These are phyloP conservation scores for Encephalitozoon hellem DNA, from an alignment of 371 early-diverging fungal genomes.

Conservation along the genomic window DNA sequence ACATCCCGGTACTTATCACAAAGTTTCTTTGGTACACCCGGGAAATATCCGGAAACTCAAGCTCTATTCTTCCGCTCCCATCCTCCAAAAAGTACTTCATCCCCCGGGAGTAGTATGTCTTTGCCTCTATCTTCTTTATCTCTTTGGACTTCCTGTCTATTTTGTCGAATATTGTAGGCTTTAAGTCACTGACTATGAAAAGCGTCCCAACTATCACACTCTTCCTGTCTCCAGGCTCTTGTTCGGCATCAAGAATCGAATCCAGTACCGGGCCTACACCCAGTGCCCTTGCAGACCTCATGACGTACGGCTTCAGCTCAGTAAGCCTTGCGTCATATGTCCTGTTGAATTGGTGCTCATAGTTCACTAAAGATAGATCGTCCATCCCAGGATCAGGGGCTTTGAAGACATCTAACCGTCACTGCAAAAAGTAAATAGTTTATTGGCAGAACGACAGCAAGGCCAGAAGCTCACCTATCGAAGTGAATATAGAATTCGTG, in stretches of 20 bases:
- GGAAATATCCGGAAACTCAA: background rate
- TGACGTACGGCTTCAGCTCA: constrained; percentile 7
- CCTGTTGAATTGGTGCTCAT: constrained; percentile 30
- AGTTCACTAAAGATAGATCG: background rate
- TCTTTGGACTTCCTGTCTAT: constrained; percentile 4
- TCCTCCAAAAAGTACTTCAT: constrained; percentile 43
- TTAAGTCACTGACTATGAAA: constrained; percentile 26
- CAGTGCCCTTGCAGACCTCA: background rate
- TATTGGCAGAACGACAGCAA: background rate
- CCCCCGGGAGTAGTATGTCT: constrained; percentile 21
- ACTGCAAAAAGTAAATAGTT: background rate
- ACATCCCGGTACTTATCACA: constrained; percentile 43
- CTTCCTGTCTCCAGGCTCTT: background rate
- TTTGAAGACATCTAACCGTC: background rate
- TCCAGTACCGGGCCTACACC: background rate
- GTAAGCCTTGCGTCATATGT: constrained; percentile 34
- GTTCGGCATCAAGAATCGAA: constrained; percentile 4
- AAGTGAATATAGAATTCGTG: constrained; percentile 15
- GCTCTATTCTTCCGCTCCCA: constrained; percentile 30
- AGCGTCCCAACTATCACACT: constrained; percentile 38
- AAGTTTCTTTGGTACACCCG: background rate
- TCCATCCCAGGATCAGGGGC: background rate
- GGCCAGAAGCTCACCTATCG: background rate
- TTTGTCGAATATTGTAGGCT: constrained; percentile 38
- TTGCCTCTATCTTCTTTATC: background rate